Conservation (phyloP, 768 basidiomycete genomes). For the Pleurotus djamor region DNA sequence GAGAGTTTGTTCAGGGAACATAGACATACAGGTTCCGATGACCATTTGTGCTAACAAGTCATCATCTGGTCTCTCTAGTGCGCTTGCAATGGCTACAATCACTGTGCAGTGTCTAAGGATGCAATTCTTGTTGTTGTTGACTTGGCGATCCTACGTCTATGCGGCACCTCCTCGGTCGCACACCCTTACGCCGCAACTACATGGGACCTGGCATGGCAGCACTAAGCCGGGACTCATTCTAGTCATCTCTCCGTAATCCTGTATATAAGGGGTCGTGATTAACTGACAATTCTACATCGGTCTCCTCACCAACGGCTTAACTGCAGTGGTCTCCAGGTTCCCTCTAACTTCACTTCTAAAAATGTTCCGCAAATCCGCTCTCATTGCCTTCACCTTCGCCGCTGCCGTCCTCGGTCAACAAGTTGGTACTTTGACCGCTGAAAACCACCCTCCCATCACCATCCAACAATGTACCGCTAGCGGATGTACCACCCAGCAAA, state of each 20-base stretch:
- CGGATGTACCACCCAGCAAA: slow-evolving; percentile 34
- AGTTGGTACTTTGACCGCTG: slow-evolving; percentile 43
- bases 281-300: neutral
- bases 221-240: neutral
- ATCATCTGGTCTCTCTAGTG: neutral
- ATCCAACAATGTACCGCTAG: slow-evolving; percentile 40
- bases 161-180: neutral
- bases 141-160: neutral
- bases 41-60: neutral
- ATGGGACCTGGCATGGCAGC: neutral
- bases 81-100: neutral
- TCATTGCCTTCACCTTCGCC: slow-evolving; percentile 28
- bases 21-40: no score
- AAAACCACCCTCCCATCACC: slow-evolving; percentile 44
- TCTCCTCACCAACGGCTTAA: neutral
- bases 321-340: neutral
- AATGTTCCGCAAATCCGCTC: slow-evolving; percentile 33
- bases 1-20: no score
- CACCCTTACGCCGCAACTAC: neutral
- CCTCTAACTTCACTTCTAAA: neutral
- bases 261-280: neutral
- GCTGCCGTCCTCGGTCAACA: slow-evolving; percentile 44
- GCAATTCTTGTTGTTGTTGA: neutral
- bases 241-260: neutral
- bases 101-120: neutral